Evolutionary conservation across 345 rosid genomes (phyloP).

Genomic region (Lumnitzera littorea): DNA sequence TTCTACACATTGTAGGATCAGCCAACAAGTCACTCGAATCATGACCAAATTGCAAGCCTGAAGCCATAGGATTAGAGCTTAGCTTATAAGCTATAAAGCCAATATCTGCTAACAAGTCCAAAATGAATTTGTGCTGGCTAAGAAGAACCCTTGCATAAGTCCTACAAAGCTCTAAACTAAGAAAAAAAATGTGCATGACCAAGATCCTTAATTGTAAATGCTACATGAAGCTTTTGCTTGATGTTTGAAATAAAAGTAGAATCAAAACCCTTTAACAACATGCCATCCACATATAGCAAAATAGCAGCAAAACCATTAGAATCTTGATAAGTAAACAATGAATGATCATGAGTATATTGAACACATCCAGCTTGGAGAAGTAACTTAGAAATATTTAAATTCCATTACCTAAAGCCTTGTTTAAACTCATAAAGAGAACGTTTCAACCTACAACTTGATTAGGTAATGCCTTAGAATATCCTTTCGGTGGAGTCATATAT

Average conservation of each 20-base stretch:
- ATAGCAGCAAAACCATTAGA: background rate
- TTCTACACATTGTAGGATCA: too few species aligned
- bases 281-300: background rate
- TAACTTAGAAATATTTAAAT: background rate
- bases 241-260: background rate
- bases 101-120: background rate
- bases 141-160: too few species aligned
- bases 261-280: background rate
- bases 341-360: background rate
- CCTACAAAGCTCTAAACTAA: background rate
- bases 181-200: background rate
- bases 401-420: background rate
- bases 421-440: background rate
- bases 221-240: background rate
- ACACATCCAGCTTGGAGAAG: background rate
- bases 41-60: too few species aligned
- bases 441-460: background rate
- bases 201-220: background rate
- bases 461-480: background rate
- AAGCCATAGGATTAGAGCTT: too few species aligned
- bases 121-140: background rate
- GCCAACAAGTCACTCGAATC: too few species aligned
- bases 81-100: too few species aligned
- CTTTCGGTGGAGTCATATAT: background rate
- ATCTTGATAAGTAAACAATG: background rate